A percentile compares a stretch with the other conserved stretches of the same genome.
Evolutionary conservation across 352 stramenopile species (phyloP).

Genomic region (Blastocystis sp.): DNA sequence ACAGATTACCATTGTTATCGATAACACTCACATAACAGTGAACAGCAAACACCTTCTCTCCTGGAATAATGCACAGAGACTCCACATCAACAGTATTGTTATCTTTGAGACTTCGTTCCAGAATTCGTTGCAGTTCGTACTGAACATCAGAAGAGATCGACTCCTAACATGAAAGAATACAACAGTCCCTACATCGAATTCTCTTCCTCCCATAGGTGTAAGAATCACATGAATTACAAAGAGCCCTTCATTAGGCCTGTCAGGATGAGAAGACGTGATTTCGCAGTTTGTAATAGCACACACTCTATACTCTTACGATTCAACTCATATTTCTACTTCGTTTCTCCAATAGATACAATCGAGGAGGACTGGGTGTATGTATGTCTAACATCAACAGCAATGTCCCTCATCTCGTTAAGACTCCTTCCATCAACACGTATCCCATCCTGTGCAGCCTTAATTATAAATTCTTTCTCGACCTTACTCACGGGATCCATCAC

Average conservation of each 20-base stretch:
- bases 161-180: not conserved
- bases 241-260: conserved; percentile 47
- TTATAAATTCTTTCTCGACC: conserved; percentile 61
- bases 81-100: conserved; percentile 66
- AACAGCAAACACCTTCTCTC: conserved; percentile 59
- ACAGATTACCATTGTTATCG: conserved; percentile 64
- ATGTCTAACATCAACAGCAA: conserved; percentile 11
- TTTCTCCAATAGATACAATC: conserved; percentile 44
- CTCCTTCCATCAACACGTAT: conserved; percentile 62
- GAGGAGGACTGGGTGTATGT: conserved; percentile 34
- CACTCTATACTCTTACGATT: conserved; percentile 2
- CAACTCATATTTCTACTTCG: not conserved
- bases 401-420: conserved; percentile 27
- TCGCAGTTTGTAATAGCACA: conserved; percentile 60
- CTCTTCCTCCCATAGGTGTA: conserved; percentile 49
- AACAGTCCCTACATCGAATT: not conserved
- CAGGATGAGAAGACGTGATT: not conserved
- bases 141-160: not conserved
- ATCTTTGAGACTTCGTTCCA: conserved; percentile 62
- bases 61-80: conserved; percentile 66
- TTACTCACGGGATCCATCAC: conserved; percentile 67
- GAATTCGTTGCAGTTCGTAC: conserved; percentile 39
- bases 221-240: conserved; percentile 64
- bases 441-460: conserved; percentile 37
- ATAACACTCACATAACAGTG: conserved; percentile 59